These are phyloP conservation scores for Isatis lusitanica DNA, from an alignment of 441 rosid species.

Conservation along the genomic window DNA sequence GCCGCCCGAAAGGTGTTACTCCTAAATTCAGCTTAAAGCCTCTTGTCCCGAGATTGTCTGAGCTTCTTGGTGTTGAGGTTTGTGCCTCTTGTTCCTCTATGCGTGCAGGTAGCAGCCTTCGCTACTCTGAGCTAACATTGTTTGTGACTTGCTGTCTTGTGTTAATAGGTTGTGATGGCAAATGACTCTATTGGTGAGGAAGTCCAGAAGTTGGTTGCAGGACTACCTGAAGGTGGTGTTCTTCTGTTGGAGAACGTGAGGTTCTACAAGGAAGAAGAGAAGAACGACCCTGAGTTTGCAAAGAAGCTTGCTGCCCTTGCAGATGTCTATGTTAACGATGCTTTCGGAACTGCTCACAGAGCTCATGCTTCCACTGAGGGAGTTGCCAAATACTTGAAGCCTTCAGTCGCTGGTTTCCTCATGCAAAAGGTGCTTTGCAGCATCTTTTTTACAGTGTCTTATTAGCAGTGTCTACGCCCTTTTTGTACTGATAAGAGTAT, in stretches of 20 bases:
- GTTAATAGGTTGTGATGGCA: constrained; percentile 77
- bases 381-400: constrained; percentile 86
- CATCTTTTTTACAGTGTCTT: neutral
- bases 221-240: constrained; percentile 73
- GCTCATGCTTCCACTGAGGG: constrained; percentile 99
- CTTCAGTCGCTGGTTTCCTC: constrained; percentile 95
- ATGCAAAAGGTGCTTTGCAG: constrained; percentile 74
- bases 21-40: constrained; percentile 98
- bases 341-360: constrained; percentile 93
- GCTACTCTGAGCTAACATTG: neutral
- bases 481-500: neutral
- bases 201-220: constrained; percentile 76
- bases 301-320: constrained; percentile 93
- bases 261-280: constrained; percentile 91
- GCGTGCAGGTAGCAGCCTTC: neutral
- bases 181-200: constrained; percentile 83
- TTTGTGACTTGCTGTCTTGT: neutral
- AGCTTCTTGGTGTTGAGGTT: constrained; percentile 88
- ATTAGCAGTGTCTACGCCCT: no score
- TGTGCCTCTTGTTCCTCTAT: neutral
- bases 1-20: constrained; percentile 95
- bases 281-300: constrained; percentile 94
- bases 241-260: constrained; percentile 88
- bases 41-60: constrained; percentile 88
- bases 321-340: constrained; percentile 89